Base-by-base conservation (phyloP, 352 stramenopile genomes). In the Phytophthora megakarya region DNA sequence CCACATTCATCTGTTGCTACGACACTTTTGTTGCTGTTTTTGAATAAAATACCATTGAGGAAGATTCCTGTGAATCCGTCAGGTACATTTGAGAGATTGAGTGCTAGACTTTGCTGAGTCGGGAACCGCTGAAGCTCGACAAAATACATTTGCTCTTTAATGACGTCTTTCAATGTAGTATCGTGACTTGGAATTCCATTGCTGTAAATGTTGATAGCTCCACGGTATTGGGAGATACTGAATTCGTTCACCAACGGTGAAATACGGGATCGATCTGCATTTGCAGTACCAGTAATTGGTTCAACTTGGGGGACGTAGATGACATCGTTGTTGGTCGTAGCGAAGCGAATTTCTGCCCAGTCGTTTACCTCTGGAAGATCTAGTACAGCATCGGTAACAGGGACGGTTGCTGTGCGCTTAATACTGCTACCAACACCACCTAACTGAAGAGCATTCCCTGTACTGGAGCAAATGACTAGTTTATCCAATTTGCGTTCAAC, bases 21-120 rank as follows among this genome's bases (percentile, higher is more conserved):
- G 21, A 33, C 42, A 35, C 32, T 61, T 46, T 46, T 42, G 23
- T 54, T 69, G 7, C 22, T 47, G 23, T 45, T 72, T 18, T 76
- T 81, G 56, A 92, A 80, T 2, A 80, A 69, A 19, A 92, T 69
- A 0, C 83, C 83, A 30, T 92, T 88, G 23, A 89, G 54, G 38
- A 92, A 84, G 3, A 90, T 50, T 0, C 79, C 83, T 11, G 69
- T 51, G 13, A 88, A 82, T 1, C 59, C 63, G 22, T 73, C 60
- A 26, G 66, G 47, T 39, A 40, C 13, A 18, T n/a, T 40, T 0
- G 44, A 53, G 9, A 61, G 50, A 18, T 54, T 58, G 0, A 88
- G 51, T 21, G 67, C 55, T 39, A 68, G 69, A 40, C 54, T 66
- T 21, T 78, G 54, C n/a, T 72, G 55, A 0, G 42, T 57, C 1